Evolutionary conservation across 805 yeast species (phyloP).

Genomic region (Saccharomyces kudriavzevii): DNA sequence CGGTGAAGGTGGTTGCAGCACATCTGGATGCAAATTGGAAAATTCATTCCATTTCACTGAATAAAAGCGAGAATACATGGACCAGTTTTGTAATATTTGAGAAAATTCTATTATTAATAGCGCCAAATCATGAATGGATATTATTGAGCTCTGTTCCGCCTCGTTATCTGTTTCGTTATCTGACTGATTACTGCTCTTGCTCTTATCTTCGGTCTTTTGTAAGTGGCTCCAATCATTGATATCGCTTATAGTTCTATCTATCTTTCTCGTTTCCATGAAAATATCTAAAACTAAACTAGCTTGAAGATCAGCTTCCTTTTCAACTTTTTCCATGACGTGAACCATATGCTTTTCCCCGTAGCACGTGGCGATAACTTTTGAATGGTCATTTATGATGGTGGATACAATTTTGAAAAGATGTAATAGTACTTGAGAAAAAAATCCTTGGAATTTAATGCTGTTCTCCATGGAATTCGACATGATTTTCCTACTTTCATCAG

Average conservation of each 20-base stretch:
- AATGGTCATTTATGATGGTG: slow-evolving; percentile 76
- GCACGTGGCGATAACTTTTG: slow-evolving; percentile 63
- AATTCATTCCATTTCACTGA: slow-evolving; percentile 58
- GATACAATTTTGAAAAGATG: slow-evolving; percentile 79
- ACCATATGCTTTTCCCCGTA: slow-evolving; percentile 61
- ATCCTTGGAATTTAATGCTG: slow-evolving; percentile 26
- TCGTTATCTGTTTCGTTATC: slow-evolving; percentile 20
- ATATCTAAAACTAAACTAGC: slow-evolving; percentile 83
- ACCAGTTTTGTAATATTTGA: slow-evolving; percentile 77
- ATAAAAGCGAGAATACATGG: slow-evolving; percentile 65
- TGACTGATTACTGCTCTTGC: slow-evolving; percentile 5
- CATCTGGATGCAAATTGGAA: slow-evolving; percentile 3
- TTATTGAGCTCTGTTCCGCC: slow-evolving; percentile 24
- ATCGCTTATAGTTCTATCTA: slow-evolving; percentile 49
- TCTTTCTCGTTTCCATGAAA: slow-evolving; percentile 62
- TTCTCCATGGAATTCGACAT: slow-evolving; percentile 35
- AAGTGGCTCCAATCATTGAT: slow-evolving; percentile 9
- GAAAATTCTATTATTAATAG: slow-evolving; percentile 57
- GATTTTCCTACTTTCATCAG: slow-evolving; percentile 65
- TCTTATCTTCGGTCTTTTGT: slow-evolving; percentile 3
- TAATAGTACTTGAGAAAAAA: slow-evolving; percentile 49
- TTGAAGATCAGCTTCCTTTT: slow-evolving; percentile 87
- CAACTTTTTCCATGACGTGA: slow-evolving; percentile 63
- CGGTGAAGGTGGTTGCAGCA: slow-evolving; percentile 19
- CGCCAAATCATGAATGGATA: slow-evolving; percentile 9